phyloP scores from a whole-genome alignment of 192 early-diverging fungal genomes.

The Mortierella antarctica region DNA sequence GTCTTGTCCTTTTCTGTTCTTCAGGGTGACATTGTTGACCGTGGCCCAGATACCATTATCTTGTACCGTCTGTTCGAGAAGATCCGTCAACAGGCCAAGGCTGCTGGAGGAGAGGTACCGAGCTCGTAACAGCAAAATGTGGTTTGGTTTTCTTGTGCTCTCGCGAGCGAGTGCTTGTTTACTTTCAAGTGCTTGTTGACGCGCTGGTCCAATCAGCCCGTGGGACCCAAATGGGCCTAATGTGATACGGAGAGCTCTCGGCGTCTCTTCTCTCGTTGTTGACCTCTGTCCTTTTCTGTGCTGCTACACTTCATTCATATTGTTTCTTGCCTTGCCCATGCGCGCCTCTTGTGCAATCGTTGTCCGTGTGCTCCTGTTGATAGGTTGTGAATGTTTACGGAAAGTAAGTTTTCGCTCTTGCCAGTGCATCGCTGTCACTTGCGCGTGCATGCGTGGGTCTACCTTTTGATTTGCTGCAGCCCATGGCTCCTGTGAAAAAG shows the following conservation, averaged over 20 bases:
- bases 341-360: not conserved
- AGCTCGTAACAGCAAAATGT: not conserved
- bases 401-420: conserved; percentile 9
- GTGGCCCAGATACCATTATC: conserved; percentile 73
- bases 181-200: not conserved
- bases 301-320: not conserved
- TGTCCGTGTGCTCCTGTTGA: not conserved
- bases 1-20: not conserved
- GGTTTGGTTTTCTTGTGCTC: not conserved
- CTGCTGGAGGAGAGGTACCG: conserved; percentile 54
- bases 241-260: not conserved
- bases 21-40: conserved; percentile 75
- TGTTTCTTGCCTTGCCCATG: not conserved
- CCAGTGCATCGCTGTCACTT: not conserved
- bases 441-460: too few species aligned
- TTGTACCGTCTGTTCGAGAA: conserved; percentile 67
- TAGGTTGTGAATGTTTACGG: conserved; percentile 33
- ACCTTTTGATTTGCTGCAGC: too few species aligned
- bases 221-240: too few species aligned
- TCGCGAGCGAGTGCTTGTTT: too few species aligned
- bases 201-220: not conserved
- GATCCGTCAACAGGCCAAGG: conserved; percentile 63
- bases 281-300: not conserved
- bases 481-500: too few species aligned
- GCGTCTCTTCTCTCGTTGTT: not conserved